Percentiles rank a stretch among this genome's conserved stretches.
These are phyloP conservation scores for Aegilops bicornis DNA, from an alignment of 176 grass and related monocot genomes.

Conservation along the genomic window DNA sequence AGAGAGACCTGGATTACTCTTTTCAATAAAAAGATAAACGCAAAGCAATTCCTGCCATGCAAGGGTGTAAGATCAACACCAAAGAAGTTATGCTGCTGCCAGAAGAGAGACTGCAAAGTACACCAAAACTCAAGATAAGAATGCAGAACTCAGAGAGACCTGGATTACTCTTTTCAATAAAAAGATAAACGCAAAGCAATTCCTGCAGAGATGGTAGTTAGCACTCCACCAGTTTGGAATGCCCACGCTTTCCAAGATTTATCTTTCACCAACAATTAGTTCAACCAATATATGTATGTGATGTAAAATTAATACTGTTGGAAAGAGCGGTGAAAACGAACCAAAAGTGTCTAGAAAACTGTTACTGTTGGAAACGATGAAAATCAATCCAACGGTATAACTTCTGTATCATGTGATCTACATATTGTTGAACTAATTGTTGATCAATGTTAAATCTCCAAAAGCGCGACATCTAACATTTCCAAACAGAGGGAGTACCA, in stretches of 20 bases:
- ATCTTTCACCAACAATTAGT: neutral
- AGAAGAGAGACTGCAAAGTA: constrained; percentile 82
- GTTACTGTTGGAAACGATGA: neutral
- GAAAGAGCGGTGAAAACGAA: neutral
- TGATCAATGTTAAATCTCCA: neutral
- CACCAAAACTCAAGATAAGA: constrained; percentile 29
- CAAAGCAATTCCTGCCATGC: constrained; percentile 25
- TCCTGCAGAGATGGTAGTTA: neutral
- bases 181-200: neutral
- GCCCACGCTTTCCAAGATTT: neutral
- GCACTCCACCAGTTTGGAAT: neutral
- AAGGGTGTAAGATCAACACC: constrained; percentile 97
- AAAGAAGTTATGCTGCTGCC: constrained; percentile 99
- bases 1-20: constrained; percentile 12
- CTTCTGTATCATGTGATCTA: neutral
- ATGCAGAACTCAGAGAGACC: neutral
- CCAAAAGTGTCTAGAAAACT: neutral
- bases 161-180: constrained; percentile 1
- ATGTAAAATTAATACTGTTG: neutral
- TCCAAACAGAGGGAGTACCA: neutral
- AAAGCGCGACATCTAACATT: neutral
- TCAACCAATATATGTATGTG: neutral
- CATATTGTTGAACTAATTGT: constrained; percentile 7
- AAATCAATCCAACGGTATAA: neutral
- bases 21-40: neutral